These are phyloP conservation scores for Xylariaceae sp. DNA, from an alignment of 2,329 filamentous ascomycete species.

Conservation along the genomic window DNA sequence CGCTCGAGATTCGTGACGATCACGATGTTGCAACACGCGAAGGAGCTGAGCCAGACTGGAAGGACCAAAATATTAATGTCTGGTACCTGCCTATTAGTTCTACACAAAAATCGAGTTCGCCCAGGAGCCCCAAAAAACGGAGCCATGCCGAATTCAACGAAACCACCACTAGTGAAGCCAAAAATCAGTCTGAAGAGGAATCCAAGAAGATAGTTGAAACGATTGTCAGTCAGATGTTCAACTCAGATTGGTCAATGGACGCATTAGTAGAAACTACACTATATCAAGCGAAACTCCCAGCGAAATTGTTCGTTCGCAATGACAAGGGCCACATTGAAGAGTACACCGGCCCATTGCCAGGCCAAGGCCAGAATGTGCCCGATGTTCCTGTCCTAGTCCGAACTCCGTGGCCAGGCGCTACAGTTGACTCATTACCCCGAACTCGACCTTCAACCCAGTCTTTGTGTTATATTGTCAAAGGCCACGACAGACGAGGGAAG, in stretches of 20 bases:
- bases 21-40: slow-evolving; percentile 36
- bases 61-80: slow-evolving; percentile 72
- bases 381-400: slow-evolving; percentile 69
- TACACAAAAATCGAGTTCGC: slow-evolving; percentile 13
- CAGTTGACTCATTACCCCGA: slow-evolving; percentile 60
- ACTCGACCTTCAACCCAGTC: slow-evolving; percentile 63
- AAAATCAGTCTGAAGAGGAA: slow-evolving; percentile 28
- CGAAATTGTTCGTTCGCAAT: slow-evolving; percentile 66
- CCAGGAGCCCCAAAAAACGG: slow-evolving; percentile 30
- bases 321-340: slow-evolving; percentile 59
- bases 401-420: slow-evolving; percentile 72
- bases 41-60: slow-evolving; percentile 60
- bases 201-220: slow-evolving; percentile 47
- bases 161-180: neutral
- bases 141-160: slow-evolving; percentile 41
- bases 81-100: slow-evolving; percentile 69
- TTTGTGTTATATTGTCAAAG: slow-evolving; percentile 82
- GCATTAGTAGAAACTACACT: slow-evolving; percentile 63
- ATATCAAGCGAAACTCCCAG: slow-evolving; percentile 61
- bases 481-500: slow-evolving; percentile 71
- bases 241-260: slow-evolving; percentile 71
- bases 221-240: slow-evolving; percentile 73
- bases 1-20: slow-evolving; percentile 60
- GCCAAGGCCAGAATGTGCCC: slow-evolving; percentile 43
- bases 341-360: slow-evolving; percentile 66